phyloP scores from a whole-genome alignment of 2,329 filamentous ascomycete species.

The Aspergillus ruber region DNA sequence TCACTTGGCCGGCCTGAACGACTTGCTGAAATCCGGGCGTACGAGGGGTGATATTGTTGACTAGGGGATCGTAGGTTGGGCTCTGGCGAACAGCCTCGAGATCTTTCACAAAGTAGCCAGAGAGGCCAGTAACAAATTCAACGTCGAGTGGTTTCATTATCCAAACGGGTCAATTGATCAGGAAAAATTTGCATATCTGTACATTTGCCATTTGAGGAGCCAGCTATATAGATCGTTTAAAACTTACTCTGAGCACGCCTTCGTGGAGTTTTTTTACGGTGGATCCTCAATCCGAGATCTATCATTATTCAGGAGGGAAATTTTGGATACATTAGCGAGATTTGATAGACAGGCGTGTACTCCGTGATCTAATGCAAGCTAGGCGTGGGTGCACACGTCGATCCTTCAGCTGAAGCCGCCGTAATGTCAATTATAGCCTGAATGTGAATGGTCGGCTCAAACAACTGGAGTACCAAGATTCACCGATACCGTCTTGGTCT shows the following conservation, averaged over 20 bases:
- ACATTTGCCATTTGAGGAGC: background rate
- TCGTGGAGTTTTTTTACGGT: background rate
- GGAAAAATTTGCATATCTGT: background rate
- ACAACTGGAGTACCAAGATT: constrained; percentile 5
- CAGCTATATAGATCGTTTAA: background rate
- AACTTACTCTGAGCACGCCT: background rate
- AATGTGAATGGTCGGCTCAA: background rate
- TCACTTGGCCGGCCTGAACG: constrained; percentile 11
- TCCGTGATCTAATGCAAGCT: too few relatives aligned
- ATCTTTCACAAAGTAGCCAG: constrained; percentile 15
- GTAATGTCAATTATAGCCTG: too few relatives aligned
- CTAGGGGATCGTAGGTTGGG: constrained; percentile 9
- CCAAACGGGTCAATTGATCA: background rate
- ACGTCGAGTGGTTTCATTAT: constrained; percentile 3
- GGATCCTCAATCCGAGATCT: background rate
- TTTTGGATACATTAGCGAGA: too few relatives aligned
- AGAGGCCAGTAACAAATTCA: constrained; percentile 12
- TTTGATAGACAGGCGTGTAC: too few relatives aligned
- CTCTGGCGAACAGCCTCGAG: constrained; percentile 12
- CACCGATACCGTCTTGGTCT: constrained; percentile 19
- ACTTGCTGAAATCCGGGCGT: constrained; percentile 12
- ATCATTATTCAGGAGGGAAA: background rate
- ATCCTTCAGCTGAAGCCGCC: too few relatives aligned
- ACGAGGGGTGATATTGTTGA: constrained; percentile 6
- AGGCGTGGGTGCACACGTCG: too few relatives aligned